phyloP scores from a whole-genome alignment of 345 rosid species.

The Dipteronia sinensis region DNA sequence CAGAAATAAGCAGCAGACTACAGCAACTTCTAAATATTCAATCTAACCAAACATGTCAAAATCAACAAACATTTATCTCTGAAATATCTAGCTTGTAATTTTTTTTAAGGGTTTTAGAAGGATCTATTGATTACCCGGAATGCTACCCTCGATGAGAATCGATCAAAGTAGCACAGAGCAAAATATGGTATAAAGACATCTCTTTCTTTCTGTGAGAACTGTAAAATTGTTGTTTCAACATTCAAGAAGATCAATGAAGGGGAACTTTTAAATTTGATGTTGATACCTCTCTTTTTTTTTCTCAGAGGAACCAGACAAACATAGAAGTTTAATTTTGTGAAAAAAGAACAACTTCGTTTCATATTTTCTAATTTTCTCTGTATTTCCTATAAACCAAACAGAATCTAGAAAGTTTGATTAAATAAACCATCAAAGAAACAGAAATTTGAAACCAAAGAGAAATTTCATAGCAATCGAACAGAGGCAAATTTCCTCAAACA shows the following conservation, averaged over 20 bases:
- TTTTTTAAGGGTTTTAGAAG: not conserved
- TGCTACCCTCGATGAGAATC: not conserved
- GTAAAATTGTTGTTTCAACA: not conserved
- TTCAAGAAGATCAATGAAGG: not conserved
- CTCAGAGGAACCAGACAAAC: not conserved
- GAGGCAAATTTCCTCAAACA: no score
- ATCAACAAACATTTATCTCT: not conserved
- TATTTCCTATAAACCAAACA: no score
- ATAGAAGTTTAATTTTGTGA: no score
- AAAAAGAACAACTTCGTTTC: no score
- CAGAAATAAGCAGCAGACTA: not conserved
- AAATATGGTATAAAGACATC: conserved; percentile 5
- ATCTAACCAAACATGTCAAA: not conserved
- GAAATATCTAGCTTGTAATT: not conserved
- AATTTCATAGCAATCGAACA: no score
- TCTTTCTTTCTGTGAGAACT: not conserved
- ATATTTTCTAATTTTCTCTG: no score
- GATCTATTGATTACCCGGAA: not conserved
- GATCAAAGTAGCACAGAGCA: conserved; percentile 14
- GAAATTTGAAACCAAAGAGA: no score
- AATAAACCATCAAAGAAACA: no score
- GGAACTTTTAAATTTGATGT: no score
- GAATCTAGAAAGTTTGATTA: no score
- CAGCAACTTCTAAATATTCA: not conserved
- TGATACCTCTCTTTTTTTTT: no score